Evolutionary conservation across 1,139 yeast genomes (phyloP).

Genomic region (Debaryomycetaceae sp.): DNA sequence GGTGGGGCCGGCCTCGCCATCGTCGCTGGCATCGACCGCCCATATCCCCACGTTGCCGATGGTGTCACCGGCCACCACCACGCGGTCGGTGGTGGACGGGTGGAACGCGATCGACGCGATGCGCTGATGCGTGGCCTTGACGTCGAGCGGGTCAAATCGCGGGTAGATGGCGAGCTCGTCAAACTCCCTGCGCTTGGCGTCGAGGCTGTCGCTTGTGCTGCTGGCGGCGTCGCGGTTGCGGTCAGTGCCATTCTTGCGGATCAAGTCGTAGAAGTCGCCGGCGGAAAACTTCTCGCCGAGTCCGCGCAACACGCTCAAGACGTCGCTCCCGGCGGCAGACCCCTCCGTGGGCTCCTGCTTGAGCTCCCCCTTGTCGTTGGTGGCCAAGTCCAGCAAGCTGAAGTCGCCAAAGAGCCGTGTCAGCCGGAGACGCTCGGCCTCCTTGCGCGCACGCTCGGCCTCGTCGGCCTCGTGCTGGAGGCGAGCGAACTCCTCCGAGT

Average conservation of each 20-base stretch:
- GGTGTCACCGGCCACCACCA: slow-evolving; percentile 84
- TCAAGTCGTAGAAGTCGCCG: slow-evolving; percentile 70
- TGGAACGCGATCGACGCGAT: slow-evolving; percentile 74
- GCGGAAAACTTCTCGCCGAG: slow-evolving; percentile 59
- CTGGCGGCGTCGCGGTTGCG: slow-evolving; percentile 7
- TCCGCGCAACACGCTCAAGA: slow-evolving; percentile 36
- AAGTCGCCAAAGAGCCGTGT: slow-evolving; percentile 62
- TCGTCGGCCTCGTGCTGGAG: slow-evolving; percentile 34
- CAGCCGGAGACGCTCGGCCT: slow-evolving; percentile 47
- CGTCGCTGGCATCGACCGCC: slow-evolving; percentile 53
- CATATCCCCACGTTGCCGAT: slow-evolving; percentile 84
- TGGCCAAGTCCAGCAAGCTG: slow-evolving; percentile 52
- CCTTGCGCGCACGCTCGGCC: slow-evolving; percentile 33
- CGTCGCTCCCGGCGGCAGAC: slow-evolving; percentile 18
- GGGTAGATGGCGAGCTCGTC: slow-evolving; percentile 47
- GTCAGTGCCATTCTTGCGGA: slow-evolving; percentile 24
- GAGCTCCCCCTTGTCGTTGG: slow-evolving; percentile 35
- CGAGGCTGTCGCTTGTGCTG: slow-evolving; percentile 32
- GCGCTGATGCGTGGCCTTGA: slow-evolving; percentile 68
- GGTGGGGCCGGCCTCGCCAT: slow-evolving; percentile 52
- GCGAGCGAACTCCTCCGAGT: slow-evolving; percentile 32
- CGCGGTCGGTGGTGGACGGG: slow-evolving; percentile 58
- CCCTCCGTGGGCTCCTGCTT: slow-evolving; percentile 18
- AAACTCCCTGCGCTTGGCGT: slow-evolving; percentile 48
- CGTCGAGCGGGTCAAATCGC: slow-evolving; percentile 62